These are phyloP conservation scores for Colletotrichum sp. DNA, from an alignment of 2,329 filamentous ascomycete species.

Conservation along the genomic window DNA sequence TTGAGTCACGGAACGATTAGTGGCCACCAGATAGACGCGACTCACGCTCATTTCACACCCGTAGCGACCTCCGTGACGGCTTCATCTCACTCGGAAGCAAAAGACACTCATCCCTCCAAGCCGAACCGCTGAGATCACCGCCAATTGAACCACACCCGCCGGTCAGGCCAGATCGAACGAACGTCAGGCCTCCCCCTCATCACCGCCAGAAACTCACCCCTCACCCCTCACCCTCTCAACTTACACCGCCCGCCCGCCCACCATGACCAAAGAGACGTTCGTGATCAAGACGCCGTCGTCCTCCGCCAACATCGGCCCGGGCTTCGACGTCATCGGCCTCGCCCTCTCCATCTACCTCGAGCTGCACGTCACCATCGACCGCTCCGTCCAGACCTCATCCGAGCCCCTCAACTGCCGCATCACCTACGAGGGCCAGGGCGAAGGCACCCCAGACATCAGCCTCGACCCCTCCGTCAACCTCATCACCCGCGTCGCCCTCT, in stretches of 20 bases:
- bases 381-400: conserved; percentile 55
- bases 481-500: conserved; percentile 91
- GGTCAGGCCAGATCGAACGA: not conserved
- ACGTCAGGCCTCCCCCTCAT: not conserved
- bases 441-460: conserved; percentile 74
- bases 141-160: not conserved
- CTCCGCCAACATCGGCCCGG: conserved; percentile 95
- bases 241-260: not conserved
- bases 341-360: conserved; percentile 94
- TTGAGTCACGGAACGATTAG: conserved; percentile 6
- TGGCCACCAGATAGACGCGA: not conserved
- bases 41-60: not conserved
- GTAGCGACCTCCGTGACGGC: not conserved
- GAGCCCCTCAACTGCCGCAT: conserved; percentile 83
- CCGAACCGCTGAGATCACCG: not conserved
- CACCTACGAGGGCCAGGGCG: conserved; percentile 86
- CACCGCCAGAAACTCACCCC: not conserved
- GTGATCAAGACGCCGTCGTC: conserved; percentile 86
- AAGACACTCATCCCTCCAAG: not conserved
- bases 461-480: conserved; percentile 88
- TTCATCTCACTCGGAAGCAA: not conserved
- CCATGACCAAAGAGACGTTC: conserved; percentile 60
- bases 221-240: not conserved
- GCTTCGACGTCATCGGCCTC: conserved; percentile 97
- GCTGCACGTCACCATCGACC: conserved; percentile 79